phyloP scores from a whole-genome alignment of 169 alveolate species.

The Plasmodium cynomolgi region DNA sequence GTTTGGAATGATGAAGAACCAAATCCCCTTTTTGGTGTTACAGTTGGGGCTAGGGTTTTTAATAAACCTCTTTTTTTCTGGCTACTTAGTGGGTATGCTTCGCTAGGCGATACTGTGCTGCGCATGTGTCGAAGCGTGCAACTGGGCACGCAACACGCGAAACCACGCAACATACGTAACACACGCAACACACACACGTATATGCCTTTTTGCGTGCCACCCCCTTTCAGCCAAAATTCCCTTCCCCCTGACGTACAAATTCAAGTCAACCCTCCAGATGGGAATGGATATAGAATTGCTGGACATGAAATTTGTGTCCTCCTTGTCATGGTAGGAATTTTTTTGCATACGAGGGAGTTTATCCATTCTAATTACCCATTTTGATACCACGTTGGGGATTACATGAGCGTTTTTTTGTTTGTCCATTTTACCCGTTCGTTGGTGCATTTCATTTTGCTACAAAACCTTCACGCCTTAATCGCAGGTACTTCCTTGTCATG shows the following conservation, averaged over 20 bases:
- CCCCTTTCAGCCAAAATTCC: conserved; percentile 83
- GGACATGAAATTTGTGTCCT: conserved; percentile 80
- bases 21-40: conserved; percentile 83
- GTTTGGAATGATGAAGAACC: conserved; percentile 84
- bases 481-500: conserved; percentile 75
- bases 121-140: not conserved
- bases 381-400: not conserved
- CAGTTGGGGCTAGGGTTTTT: conserved; percentile 87
- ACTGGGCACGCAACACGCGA: not conserved
- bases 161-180: not conserved
- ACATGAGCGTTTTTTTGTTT: conserved; percentile 67
- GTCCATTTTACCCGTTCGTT: not conserved
- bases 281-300: conserved; percentile 81
- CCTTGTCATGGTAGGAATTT: conserved; percentile 77
- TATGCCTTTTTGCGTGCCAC: not conserved
- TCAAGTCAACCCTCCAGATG: conserved; percentile 86
- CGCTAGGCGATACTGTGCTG: not conserved
- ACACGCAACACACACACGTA: not conserved
- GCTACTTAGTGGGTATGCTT: conserved; percentile 82
- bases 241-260: conserved; percentile 83
- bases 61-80: conserved; percentile 84
- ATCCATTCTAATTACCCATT: conserved; percentile 11
- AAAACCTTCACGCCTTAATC: not conserved
- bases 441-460: not conserved
- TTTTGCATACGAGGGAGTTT: not conserved